A percentile compares a stretch with the other conserved stretches of the same genome.
Conservation (phyloP, 2,329 filamentous ascomycete genomes). For the Aureobasidium zeae region DNA sequence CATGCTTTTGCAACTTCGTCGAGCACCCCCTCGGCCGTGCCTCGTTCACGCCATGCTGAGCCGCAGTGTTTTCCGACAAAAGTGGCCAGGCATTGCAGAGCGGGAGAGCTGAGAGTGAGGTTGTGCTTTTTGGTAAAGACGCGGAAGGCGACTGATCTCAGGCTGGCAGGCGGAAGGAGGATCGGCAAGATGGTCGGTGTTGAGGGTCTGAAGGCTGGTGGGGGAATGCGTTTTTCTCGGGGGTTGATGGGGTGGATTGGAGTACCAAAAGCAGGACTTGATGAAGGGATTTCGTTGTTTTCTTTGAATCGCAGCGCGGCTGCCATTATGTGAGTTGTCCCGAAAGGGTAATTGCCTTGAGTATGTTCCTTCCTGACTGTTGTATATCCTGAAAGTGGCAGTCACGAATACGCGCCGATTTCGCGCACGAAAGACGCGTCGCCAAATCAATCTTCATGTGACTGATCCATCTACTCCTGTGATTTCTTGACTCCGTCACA, state of each 20-base stretch:
- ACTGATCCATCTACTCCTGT: not conserved
- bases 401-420: not conserved
- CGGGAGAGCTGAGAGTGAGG: conserved; percentile 78
- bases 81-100: conserved; percentile 70
- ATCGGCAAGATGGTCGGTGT: conserved; percentile 70
- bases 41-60: conserved; percentile 92
- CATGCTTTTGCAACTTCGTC: conserved; percentile 86
- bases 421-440: not conserved
- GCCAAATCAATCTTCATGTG: conserved; percentile 8
- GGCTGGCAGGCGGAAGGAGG: conserved; percentile 72
- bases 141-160: conserved; percentile 84
- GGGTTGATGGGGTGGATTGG: conserved; percentile 65
- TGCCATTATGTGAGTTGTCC: conserved; percentile 20
- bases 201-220: conserved; percentile 43
- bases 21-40: conserved; percentile 80
- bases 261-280: conserved; percentile 82
- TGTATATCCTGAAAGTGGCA: conserved; percentile 4
- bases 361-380: too few relatives aligned
- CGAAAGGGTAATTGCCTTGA: not conserved
- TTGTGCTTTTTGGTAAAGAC: conserved; percentile 98
- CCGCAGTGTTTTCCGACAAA: conserved; percentile 94
- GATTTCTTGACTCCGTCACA: conserved; percentile 1
- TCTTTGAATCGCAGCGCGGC: conserved; percentile 19
- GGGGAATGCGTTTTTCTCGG: conserved; percentile 29
- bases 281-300: conserved; percentile 64